A percentile compares a stretch with the other conserved stretches of the same genome.
Evolutionary conservation across 345 rosid species (phyloP).

Genomic region (Citropsis articulata): DNA sequence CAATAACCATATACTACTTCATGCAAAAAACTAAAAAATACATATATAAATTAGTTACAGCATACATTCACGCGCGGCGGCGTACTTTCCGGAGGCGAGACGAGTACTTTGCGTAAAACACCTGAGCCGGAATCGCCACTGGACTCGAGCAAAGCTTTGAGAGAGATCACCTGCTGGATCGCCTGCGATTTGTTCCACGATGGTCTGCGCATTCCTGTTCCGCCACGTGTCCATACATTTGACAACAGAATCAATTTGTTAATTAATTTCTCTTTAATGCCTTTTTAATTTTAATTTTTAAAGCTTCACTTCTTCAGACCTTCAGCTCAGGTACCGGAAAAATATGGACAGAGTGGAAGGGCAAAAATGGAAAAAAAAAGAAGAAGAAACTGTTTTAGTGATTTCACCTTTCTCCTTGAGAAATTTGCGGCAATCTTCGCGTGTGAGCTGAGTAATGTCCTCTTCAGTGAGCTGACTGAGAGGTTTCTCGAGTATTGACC

Average conservation of each 20-base stretch:
- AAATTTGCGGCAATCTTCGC: constrained; percentile 90
- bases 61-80: constrained; percentile 39
- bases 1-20: not conserved
- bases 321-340: constrained; percentile 26
- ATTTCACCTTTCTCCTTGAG: constrained; percentile 79
- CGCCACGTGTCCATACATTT: constrained; percentile 44
- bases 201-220: constrained; percentile 89
- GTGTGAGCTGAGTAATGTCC: constrained; percentile 97
- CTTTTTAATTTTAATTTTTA: not conserved
- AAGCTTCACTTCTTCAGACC: too few relatives aligned
- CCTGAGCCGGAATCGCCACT: constrained; percentile 68
- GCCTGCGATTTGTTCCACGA: constrained; percentile 99
- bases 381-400: not conserved
- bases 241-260: not conserved
- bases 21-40: not conserved
- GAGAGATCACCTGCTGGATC: constrained; percentile 92
- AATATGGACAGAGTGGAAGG: constrained; percentile 27
- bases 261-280: not conserved
- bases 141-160: constrained; percentile 72
- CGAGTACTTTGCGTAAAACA: constrained; percentile 58
- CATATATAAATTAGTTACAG: too few relatives aligned
- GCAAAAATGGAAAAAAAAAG: constrained; percentile 19
- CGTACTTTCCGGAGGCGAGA: constrained; percentile 37
- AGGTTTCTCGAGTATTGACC: constrained; percentile 77
- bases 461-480: constrained; percentile 78